Base-by-base conservation (phyloP, 176 grass and related monocot genomes). In the Avena sativa region DNA sequence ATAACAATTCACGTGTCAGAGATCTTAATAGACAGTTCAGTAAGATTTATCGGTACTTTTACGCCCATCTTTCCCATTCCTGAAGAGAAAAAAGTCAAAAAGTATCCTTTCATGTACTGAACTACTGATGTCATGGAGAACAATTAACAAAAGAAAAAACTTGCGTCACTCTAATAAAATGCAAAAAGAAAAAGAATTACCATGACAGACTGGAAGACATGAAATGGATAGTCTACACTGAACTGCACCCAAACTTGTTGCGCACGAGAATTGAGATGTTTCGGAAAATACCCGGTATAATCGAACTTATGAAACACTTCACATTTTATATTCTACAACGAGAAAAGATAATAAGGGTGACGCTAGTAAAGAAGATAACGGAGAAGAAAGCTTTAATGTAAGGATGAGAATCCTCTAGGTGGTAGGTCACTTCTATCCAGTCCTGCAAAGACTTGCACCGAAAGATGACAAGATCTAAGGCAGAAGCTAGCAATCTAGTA, bases 401-500 rank as follows among this genome's bases (percentile, higher is more conserved):
- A 79, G 5, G 53, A 84, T 59, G 38, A 75, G 14, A 68, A 84
- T 84, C 53, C 74, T 88, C 40, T 87, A 69, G 89, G 81, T 88
- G 76, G 68, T 61, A 85, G 69, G 89, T 88, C 89, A 13, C 75
- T 88, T 88, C 69, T 23, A 70, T 88, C 81, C 40, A 62, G 70
- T 88, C 69, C 75, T 28, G 28, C 9, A 79, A 84, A 84, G 49
- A 76, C 76, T 84, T 80, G 26, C 67, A 76, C 62, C 40, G 34
- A 60, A 88, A 71, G 86, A 85, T 88, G 71, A 53, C 69, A 91
- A 76, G 69, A 81, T 88, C 81, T 44, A 81, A 76, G 67, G 65
- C 66, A 74, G 9, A 84, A 60, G 80, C 25, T 87, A 76, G 76
- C 71, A 43, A 84, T 58, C 49, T 12, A 44, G 75, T 58, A 58